These are phyloP conservation scores for Rhodotorula sp. DNA, from an alignment of 1,284 basidiomycete genomes.

Conservation along the genomic window DNA sequence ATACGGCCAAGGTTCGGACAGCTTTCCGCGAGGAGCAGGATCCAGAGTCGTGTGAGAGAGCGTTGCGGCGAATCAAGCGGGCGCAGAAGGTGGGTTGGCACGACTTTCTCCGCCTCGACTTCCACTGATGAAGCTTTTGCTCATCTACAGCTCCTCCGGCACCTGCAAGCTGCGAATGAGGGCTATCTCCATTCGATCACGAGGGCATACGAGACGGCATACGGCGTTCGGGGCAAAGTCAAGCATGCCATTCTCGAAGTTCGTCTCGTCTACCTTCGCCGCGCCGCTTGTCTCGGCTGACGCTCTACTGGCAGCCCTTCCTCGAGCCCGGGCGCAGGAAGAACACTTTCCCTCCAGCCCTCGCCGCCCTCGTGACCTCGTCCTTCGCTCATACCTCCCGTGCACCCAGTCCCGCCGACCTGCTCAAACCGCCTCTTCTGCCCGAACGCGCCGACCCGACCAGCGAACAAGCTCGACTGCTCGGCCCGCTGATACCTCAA, in stretches of 20 bases:
- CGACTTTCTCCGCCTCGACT: neutral
- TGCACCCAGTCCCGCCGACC: slow-evolving; percentile 51
- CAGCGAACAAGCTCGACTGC: slow-evolving; percentile 60
- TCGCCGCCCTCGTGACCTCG: slow-evolving; percentile 59
- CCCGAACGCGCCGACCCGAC: slow-evolving; percentile 59
- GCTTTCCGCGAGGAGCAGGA: neutral
- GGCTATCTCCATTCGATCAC: slow-evolving; percentile 59
- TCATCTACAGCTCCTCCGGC: slow-evolving; percentile 56
- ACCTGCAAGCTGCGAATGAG: slow-evolving; percentile 59
- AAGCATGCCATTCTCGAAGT: slow-evolving; percentile 27
- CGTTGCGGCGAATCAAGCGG: slow-evolving; percentile 6
- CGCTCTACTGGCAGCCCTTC: slow-evolving; percentile 51
- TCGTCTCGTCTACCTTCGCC: neutral
- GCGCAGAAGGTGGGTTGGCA: slow-evolving; percentile 23
- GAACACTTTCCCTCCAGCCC: slow-evolving; percentile 51
- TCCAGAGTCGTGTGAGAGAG: slow-evolving; percentile 10
- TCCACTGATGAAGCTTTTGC: neutral
- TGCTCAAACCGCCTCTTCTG: slow-evolving; percentile 58
- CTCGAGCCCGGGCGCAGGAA: slow-evolving; percentile 31
- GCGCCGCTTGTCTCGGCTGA: neutral
- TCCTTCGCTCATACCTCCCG: slow-evolving; percentile 54
- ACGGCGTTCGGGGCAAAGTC: slow-evolving; percentile 65
- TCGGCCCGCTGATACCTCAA: slow-evolving; percentile 66
- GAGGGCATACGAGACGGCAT: slow-evolving; percentile 68
- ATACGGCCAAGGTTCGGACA: slow-evolving; percentile 1